Conservation (phyloP, 495 filamentous ascomycete species). For the Neurospora sp. region DNA sequence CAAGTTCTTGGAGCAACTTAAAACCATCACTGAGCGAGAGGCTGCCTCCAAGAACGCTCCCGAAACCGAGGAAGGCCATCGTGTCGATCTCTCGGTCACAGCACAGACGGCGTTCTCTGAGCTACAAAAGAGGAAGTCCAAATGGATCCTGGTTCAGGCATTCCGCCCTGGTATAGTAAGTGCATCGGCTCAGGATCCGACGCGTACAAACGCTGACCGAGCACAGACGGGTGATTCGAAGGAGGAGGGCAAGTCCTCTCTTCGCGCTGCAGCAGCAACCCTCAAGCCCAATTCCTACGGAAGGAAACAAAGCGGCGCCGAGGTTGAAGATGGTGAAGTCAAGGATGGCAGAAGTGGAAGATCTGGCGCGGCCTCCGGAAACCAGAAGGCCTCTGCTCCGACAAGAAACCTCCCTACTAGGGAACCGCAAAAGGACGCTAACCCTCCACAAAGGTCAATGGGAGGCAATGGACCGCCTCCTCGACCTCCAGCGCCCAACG, state of each 20-base stretch:
- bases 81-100: constrained; percentile 83
- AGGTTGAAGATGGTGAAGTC: constrained; percentile 74
- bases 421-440: constrained; percentile 10
- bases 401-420: constrained; percentile 6
- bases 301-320: constrained; percentile 30
- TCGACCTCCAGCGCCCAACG: constrained; percentile 6
- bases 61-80: constrained; percentile 51
- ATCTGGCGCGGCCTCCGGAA: constrained; percentile 19
- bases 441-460: not conserved
- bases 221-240: constrained; percentile 29
- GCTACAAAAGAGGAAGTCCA: constrained; percentile 64
- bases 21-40: constrained; percentile 63
- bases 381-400: constrained; percentile 2
- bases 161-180: constrained; percentile 49
- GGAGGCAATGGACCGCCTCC: not conserved
- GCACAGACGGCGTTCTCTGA: constrained; percentile 78
- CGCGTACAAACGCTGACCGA: constrained; percentile 11
- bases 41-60: constrained; percentile 46
- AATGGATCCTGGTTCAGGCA: constrained; percentile 79
- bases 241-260: constrained; percentile 24
- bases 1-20: constrained; percentile 56
- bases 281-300: constrained; percentile 31
- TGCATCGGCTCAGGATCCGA: constrained; percentile 21
- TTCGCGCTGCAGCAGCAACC: constrained; percentile 33
- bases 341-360: constrained; percentile 46